phyloP scores from a whole-genome alignment of 1,284 basidiomycete genomes.

The Trametes versicolor region DNA sequence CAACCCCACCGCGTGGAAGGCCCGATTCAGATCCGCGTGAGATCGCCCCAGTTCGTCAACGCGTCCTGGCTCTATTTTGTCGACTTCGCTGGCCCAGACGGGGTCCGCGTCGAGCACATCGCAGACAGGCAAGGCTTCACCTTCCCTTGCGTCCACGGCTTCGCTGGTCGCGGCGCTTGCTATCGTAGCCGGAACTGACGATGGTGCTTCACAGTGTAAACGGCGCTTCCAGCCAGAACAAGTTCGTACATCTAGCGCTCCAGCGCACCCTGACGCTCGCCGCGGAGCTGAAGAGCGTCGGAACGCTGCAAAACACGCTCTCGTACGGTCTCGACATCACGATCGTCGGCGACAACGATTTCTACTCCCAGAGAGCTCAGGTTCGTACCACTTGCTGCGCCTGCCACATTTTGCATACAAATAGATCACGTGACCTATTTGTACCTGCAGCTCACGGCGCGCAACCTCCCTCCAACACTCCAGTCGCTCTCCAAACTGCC shows the following conservation, averaged over 20 bases:
- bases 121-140: constrained; percentile 53
- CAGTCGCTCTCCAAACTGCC: constrained; percentile 71
- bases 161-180: constrained; percentile 4
- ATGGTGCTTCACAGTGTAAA: constrained; percentile 23
- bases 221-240: constrained; percentile 65
- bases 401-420: not conserved
- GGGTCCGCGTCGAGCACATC: constrained; percentile 56
- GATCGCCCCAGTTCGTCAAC: constrained; percentile 90
- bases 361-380: constrained; percentile 93
- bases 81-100: constrained; percentile 48
- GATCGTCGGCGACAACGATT: constrained; percentile 96
- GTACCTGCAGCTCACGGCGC: constrained; percentile 62
- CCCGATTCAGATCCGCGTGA: constrained; percentile 69
- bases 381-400: constrained; percentile 51
- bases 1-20: constrained; percentile 31
- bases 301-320: constrained; percentile 57
- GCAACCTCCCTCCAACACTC: constrained; percentile 67
- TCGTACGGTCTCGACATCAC: constrained; percentile 73
- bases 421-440: constrained; percentile 2
- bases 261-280: constrained; percentile 80
- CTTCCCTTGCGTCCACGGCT: not conserved
- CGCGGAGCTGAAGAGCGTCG: constrained; percentile 60
- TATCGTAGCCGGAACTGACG: constrained; percentile 2
- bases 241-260: constrained; percentile 92
- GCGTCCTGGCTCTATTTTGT: constrained; percentile 85